Evolutionary conservation across 169 alveolate genomes (phyloP).

Genomic region (Fabrea salina): DNA sequence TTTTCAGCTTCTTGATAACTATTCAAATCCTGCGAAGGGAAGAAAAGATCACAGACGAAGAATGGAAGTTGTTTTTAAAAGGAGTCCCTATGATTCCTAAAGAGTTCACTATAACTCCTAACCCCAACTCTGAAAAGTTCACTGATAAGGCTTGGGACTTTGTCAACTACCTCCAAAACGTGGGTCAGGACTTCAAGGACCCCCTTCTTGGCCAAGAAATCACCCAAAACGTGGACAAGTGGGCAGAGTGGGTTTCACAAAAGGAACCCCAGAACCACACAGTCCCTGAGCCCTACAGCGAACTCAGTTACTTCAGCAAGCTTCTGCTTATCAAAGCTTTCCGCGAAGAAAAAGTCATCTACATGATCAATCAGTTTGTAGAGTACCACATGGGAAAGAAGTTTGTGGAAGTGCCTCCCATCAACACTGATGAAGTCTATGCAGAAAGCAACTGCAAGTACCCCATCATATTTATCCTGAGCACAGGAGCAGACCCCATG

Average conservation of each 20-base stretch:
- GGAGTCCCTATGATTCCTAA: conserved; percentile 56
- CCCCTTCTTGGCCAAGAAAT: conserved; percentile 48
- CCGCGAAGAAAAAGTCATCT: conserved; percentile 86
- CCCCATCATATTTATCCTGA: conserved; percentile 88
- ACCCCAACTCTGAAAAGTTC: conserved; percentile 44
- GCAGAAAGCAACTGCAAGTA: conserved; percentile 79
- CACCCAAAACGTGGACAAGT: conserved; percentile 57
- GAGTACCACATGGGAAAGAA: conserved; percentile 75
- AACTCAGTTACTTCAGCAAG: conserved; percentile 74
- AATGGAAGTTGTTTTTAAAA: conserved; percentile 77
- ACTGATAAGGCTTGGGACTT: conserved; percentile 60
- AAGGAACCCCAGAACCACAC: conserved; percentile 71
- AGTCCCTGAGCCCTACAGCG: conserved; percentile 78
- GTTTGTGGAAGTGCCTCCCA: conserved; percentile 73
- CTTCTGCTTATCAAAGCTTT: conserved; percentile 84
- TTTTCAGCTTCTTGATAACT: conserved; percentile 85
- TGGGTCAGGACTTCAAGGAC: conserved; percentile 3
- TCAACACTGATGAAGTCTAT: conserved; percentile 82
- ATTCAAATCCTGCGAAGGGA: conserved; percentile 69
- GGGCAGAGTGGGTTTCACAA: conserved; percentile 74
- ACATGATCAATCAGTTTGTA: conserved; percentile 78
- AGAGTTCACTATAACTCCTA: background rate
- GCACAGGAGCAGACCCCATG: conserved; percentile 93
- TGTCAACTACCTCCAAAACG: conserved; percentile 25
- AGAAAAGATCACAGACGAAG: conserved; percentile 66